These are phyloP conservation scores for Pelargonium myrrhifolium DNA, from an alignment of 441 rosid species.

Conservation along the genomic window DNA sequence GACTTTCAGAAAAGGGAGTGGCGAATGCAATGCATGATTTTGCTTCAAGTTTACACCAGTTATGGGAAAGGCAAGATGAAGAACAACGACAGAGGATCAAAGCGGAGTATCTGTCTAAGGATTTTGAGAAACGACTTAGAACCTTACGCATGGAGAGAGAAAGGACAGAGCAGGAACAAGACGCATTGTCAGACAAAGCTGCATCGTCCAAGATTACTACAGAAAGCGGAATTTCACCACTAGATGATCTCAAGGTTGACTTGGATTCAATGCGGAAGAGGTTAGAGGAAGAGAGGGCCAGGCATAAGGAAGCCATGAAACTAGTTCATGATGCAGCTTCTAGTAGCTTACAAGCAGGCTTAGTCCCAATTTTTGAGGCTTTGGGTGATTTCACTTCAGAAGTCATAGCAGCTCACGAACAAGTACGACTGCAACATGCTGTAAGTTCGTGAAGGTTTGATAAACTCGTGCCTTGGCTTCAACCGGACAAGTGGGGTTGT, in stretches of 20 bases:
- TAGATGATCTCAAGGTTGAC: conserved; percentile 86
- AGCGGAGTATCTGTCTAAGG: conserved; percentile 58
- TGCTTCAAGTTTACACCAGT: conserved; percentile 52
- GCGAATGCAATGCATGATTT: conserved; percentile 53
- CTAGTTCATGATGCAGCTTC: conserved; percentile 75
- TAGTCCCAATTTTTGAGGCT: conserved; percentile 80
- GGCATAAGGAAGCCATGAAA: conserved; percentile 61
- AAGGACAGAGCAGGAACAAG: conserved; percentile 39
- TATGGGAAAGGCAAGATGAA: conserved; percentile 78
- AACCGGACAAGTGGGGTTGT: too few species aligned
- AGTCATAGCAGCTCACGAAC: conserved; percentile 64
- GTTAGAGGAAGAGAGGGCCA: conserved; percentile 53
- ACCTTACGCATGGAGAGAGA: conserved; percentile 37
- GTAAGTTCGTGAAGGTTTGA: conserved; percentile 5
- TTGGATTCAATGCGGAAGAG: conserved; percentile 77
- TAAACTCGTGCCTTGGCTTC: conserved; percentile 1
- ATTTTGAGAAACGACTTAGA: conserved; percentile 54
- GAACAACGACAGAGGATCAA: conserved; percentile 53
- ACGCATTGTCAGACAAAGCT: conserved; percentile 40
- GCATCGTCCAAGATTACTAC: too few species aligned
- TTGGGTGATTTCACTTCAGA: conserved; percentile 74
- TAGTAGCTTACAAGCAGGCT: conserved; percentile 64
- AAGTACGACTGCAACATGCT: conserved; percentile 51
- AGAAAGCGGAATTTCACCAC: conserved; percentile 59
- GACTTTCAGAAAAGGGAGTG: conserved; percentile 58